Conservation (phyloP, 1,284 basidiomycete genomes). For the Sanguinoderma infundibulare region DNA sequence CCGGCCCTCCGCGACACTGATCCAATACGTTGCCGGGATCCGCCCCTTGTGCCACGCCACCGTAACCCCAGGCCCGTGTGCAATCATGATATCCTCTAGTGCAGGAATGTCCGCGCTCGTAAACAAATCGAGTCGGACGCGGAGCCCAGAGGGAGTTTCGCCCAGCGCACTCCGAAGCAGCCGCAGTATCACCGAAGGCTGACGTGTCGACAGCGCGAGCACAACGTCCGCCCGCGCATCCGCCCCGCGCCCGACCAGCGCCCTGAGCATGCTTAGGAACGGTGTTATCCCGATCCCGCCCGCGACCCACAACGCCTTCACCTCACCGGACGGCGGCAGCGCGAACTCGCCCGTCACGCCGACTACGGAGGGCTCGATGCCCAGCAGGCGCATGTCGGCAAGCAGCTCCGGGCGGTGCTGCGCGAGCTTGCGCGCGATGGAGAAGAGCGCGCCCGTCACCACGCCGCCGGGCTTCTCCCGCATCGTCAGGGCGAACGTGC, state of each 20-base stretch:
- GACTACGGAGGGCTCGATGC: background rate
- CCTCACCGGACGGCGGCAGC: background rate
- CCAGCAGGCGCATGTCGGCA: background rate
- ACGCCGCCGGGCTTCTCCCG: background rate
- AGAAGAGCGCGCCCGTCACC: background rate
- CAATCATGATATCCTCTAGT: background rate
- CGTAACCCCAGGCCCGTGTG: background rate
- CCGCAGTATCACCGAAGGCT: background rate
- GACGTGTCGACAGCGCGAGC: background rate
- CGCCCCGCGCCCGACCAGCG: background rate
- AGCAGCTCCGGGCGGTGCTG: background rate
- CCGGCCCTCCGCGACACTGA: background rate
- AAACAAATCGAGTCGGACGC: background rate
- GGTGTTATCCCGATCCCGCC: background rate
- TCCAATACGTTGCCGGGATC: background rate
- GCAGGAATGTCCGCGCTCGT: background rate
- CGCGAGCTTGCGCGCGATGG: background rate
- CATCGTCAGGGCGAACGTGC: background rate
- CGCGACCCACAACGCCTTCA: background rate
- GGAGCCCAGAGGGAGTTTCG: background rate
- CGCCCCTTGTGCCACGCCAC: background rate
- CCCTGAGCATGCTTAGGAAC: background rate
- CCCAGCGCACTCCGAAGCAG: background rate
- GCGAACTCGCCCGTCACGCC: background rate
- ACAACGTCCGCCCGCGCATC: background rate